Conservation (phyloP, 768 basidiomycete species). For the Pleurotus ostreatus region DNA sequence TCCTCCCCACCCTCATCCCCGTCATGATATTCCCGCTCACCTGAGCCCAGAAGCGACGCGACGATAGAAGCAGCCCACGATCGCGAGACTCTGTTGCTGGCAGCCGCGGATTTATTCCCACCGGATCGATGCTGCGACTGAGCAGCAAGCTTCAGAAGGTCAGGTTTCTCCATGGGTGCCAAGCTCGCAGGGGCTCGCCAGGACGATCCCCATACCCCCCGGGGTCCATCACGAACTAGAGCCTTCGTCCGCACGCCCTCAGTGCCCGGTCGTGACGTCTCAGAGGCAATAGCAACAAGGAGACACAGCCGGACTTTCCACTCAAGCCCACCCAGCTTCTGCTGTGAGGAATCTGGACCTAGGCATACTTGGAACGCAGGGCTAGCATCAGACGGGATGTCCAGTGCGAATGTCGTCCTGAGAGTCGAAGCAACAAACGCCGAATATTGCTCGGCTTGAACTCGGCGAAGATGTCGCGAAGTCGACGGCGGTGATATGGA, state of each 20-base stretch:
- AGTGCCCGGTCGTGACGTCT: conserved; percentile 37
- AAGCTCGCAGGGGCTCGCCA: conserved; percentile 58
- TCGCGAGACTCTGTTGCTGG: conserved; percentile 12
- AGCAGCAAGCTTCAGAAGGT: conserved; percentile 11
- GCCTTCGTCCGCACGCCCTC: conserved; percentile 52
- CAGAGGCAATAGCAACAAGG: conserved; percentile 69
- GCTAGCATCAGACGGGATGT: conserved; percentile 89
- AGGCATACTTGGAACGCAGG: conserved; percentile 77
- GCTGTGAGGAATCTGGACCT: conserved; percentile 22
- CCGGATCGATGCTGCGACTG: neutral
- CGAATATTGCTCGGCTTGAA: conserved; percentile 84
- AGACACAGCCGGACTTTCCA: conserved; percentile 89
- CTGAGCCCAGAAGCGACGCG: conserved; percentile 29
- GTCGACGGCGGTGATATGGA: conserved; percentile 45
- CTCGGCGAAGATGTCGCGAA: conserved; percentile 55
- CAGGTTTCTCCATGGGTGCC: conserved; percentile 55
- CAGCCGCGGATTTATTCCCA: conserved; percentile 1
- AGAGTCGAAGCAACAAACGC: conserved; percentile 68
- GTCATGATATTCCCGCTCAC: conserved; percentile 52
- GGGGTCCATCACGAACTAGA: conserved; percentile 51
- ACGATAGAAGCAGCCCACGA: conserved; percentile 39
- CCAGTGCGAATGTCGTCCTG: conserved; percentile 82
- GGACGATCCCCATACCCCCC: conserved; percentile 69
- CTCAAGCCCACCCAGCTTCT: conserved; percentile 66
- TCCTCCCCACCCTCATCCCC: conserved; percentile 29